A percentile compares a stretch with the other conserved stretches of the same genome.
These are phyloP conservation scores for Coemansia reversa DNA, from an alignment of 192 early-diverging fungal species.

Conservation along the genomic window DNA sequence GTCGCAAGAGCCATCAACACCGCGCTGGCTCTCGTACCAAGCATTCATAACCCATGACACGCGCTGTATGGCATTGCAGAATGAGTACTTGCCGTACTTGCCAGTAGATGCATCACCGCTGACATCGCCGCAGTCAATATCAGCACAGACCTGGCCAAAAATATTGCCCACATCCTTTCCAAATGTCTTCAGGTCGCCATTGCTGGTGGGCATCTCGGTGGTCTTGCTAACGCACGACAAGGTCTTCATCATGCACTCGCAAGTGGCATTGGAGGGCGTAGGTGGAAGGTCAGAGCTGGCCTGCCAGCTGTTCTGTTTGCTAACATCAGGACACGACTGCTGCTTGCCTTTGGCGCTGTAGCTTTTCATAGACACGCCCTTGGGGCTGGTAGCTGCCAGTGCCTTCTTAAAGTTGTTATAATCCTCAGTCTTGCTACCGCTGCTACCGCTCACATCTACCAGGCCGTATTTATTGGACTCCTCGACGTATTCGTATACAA, in stretches of 20 bases:
- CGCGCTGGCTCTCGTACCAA: conserved; percentile 43
- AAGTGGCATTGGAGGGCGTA: conserved; percentile 62
- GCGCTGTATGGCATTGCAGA: conserved; percentile 40
- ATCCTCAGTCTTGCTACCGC: conserved; percentile 54
- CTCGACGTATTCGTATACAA: conserved; percentile 74
- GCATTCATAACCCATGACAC: conserved; percentile 45
- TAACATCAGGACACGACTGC: conserved; percentile 57
- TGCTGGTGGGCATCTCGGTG: conserved; percentile 21
- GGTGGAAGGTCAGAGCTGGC: conserved; percentile 60
- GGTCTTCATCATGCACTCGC: conserved; percentile 64
- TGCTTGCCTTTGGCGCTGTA: conserved; percentile 46
- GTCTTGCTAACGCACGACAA: conserved; percentile 55
- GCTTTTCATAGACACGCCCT: conserved; percentile 59
- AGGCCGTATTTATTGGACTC: conserved; percentile 73
- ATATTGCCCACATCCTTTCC: conserved; percentile 40
- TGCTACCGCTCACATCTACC: conserved; percentile 56
- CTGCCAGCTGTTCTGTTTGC: conserved; percentile 51
- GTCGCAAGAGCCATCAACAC: conserved; percentile 47
- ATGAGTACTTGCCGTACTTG: conserved; percentile 45
- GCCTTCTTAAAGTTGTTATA: conserved; percentile 60
- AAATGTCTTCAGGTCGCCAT: conserved; percentile 13
- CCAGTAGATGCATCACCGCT: conserved; percentile 40
- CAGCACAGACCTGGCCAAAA: conserved; percentile 42
- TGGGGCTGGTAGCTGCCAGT: conserved; percentile 51
- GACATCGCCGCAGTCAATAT: conserved; percentile 40